phyloP scores from a whole-genome alignment of 257 asterid species.

The Plantago ovata region DNA sequence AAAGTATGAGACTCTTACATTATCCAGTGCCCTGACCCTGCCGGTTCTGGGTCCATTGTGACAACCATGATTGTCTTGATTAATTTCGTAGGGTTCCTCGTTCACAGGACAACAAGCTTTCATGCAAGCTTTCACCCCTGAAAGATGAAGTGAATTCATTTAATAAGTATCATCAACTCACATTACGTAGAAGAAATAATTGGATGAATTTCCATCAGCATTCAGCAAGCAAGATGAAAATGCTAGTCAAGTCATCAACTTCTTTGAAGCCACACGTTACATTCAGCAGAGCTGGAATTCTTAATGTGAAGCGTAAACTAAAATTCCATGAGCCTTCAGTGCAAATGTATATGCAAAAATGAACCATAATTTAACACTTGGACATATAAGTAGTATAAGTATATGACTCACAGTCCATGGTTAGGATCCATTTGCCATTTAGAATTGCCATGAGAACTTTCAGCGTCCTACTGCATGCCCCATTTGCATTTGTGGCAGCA shows the following conservation, averaged over 20 bases:
- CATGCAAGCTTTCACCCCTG: conserved; percentile 80
- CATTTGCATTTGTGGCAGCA: conserved; percentile 72
- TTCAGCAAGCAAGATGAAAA: conserved; percentile 1
- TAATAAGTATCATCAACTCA: not conserved
- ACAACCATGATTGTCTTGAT: conserved; percentile 75
- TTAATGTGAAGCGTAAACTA: not conserved
- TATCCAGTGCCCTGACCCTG: conserved; percentile 48
- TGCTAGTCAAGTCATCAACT: not conserved
- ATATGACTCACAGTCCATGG: conserved; percentile 66
- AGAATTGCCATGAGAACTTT: conserved; percentile 91
- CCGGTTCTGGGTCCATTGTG: conserved; percentile 74
- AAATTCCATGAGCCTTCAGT: not conserved
- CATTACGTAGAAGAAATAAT: not conserved
- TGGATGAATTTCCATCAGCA: not conserved
- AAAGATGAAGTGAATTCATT: conserved; percentile 18
- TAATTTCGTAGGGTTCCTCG: conserved; percentile 79
- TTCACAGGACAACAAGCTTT: conserved; percentile 46
- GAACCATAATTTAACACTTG: not conserved
- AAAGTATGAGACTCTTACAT: conserved; percentile 40
- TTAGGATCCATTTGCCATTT: conserved; percentile 79
- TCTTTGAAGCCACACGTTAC: too few species aligned
- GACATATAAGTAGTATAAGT: not conserved
- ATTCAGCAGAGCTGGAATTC: not conserved
- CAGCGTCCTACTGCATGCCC: conserved; percentile 76
- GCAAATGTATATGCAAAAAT: not conserved